Base-by-base conservation (phyloP, 2,329 filamentous ascomycete species). In the Fusarium napiforme region DNA sequence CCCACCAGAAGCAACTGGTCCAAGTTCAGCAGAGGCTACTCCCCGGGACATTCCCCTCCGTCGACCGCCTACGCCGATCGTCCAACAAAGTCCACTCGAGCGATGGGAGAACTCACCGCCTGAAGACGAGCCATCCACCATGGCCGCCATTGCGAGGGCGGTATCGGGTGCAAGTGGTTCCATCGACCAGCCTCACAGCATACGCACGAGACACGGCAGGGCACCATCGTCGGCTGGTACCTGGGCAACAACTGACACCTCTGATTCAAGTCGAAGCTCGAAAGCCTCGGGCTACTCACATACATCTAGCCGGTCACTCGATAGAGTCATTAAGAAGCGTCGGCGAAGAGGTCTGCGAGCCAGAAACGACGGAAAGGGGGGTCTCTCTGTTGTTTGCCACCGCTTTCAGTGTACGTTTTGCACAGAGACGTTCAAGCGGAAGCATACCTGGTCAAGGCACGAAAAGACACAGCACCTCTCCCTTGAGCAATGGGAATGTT, bases 381-480 rank as follows among this genome's bases (percentile, higher is more conserved):
- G 58, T 1, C 37, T 69, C 1, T 32, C 36, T 0, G 58, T 58
- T 12, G 40, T 7, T 5, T 50, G 45, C 2, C 50, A 76, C 16
- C 52, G 46, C 0, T 77, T 70, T 7, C 84, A 86, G 53, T 86
- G 84, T 63, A 86, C 84, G 0, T 86, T 86, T 52, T 86, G 84
- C 60, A 84, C 83, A 0, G 84, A 86, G 49, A 83, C 82, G 0
- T 86, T 86, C 72, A 83, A 82, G 55, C 81, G 81, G 0, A 85
- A 85, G 19, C 82, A 85, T 56, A 84, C 85, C 28, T 86, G 84
- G 84, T 82, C 83, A 40, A 80, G 87, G 26, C 87, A 89, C 67
- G 87, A 89, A 63, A 84, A 83, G 46, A 82, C 84, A 58, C 82
- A 83, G 58, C 87, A 81, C 76, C 82, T 81, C 55, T 87, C 82